Conservation (phyloP, 1,139 yeast genomes). For the Diutina siamensis region DNA sequence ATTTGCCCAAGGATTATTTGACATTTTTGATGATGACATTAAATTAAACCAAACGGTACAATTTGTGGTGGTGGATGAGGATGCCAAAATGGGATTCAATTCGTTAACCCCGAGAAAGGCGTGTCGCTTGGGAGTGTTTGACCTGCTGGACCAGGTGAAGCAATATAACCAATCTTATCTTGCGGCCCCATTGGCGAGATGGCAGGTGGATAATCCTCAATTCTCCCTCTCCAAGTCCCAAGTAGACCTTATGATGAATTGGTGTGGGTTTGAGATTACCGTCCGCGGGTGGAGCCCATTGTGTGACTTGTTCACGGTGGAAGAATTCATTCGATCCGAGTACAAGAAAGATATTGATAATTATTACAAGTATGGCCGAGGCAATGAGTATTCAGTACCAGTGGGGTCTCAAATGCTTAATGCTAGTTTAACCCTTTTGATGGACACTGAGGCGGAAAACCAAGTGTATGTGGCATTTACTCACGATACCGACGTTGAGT, state of each 20-base stretch:
- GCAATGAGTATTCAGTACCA: constrained; percentile 28
- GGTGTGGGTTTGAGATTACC: constrained; percentile 46
- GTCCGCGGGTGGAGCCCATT: constrained; percentile 36
- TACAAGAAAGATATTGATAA: constrained; percentile 33
- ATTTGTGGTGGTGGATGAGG: constrained; percentile 10
- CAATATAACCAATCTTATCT: constrained; percentile 9
- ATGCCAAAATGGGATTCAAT: constrained; percentile 10
- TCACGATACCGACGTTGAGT: constrained; percentile 6
- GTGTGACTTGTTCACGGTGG: constrained; percentile 40
- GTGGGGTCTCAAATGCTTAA: constrained; percentile 38
- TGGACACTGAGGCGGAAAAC: constrained; percentile 12
- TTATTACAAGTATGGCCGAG: constrained; percentile 41
- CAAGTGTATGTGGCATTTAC: constrained; percentile 4
- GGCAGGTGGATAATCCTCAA: constrained; percentile 9
- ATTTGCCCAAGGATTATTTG: constrained; percentile 12
- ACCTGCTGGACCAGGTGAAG: constrained; percentile 8
- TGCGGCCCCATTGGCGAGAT: constrained; percentile 8
- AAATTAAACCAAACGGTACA: constrained; percentile 8
- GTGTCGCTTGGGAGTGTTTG: constrained; percentile 8
- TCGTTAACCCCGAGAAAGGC: constrained; percentile 11
- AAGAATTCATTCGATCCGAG: constrained; percentile 33
- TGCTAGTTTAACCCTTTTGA: constrained; percentile 35
- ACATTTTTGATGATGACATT: constrained; percentile 8
- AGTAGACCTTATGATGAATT: constrained; percentile 24
- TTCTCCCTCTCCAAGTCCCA: constrained; percentile 24